Evolutionary conservation across 345 rosid species (phyloP).

Genomic region (Syzygium grande): DNA sequence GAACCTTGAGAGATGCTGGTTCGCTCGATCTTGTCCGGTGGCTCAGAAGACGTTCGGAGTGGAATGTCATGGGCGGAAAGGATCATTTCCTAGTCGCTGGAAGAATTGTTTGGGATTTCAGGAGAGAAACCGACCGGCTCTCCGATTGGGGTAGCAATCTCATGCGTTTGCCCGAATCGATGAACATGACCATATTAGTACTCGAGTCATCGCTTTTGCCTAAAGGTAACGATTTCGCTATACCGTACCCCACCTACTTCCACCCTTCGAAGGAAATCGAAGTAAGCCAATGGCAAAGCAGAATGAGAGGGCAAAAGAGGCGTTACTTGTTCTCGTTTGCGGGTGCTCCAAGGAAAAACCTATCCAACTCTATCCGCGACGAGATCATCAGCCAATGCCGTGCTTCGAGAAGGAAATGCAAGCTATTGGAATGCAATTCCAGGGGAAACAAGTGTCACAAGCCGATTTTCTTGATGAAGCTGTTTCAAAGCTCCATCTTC

Average conservation of each 20-base stretch:
- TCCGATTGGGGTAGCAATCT: conserved; percentile 74
- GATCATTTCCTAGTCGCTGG: conserved; percentile 91
- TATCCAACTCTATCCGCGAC: conserved; percentile 35
- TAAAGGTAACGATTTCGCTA: conserved; percentile 52
- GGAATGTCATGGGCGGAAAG: conserved; percentile 56
- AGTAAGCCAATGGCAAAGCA: conserved; percentile 51
- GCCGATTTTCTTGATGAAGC: conserved; percentile 36
- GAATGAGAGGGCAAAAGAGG: conserved; percentile 39
- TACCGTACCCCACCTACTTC: conserved; percentile 79
- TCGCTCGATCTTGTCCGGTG: conserved; percentile 45
- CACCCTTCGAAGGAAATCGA: conserved; percentile 56
- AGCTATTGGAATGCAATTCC: conserved; percentile 32
- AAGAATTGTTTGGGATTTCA: conserved; percentile 77
- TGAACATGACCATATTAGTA: conserved; percentile 60
- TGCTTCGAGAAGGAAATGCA: conserved; percentile 53
- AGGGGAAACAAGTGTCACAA: conserved; percentile 34
- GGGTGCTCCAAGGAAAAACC: conserved; percentile 49
- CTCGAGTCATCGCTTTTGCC: conserved; percentile 79
- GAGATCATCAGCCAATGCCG: conserved; percentile 58
- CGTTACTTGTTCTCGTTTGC: conserved; percentile 54
- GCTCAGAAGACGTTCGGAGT: conserved; percentile 53
- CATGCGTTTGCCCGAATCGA: conserved; percentile 54
- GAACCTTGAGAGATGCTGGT: conserved; percentile 42
- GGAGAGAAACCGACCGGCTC: conserved; percentile 38
- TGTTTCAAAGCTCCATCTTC: conserved; percentile 54